Evolutionary conservation across 768 basidiomycete genomes (phyloP).

Genomic region (Psilocybe cyanescens): DNA sequence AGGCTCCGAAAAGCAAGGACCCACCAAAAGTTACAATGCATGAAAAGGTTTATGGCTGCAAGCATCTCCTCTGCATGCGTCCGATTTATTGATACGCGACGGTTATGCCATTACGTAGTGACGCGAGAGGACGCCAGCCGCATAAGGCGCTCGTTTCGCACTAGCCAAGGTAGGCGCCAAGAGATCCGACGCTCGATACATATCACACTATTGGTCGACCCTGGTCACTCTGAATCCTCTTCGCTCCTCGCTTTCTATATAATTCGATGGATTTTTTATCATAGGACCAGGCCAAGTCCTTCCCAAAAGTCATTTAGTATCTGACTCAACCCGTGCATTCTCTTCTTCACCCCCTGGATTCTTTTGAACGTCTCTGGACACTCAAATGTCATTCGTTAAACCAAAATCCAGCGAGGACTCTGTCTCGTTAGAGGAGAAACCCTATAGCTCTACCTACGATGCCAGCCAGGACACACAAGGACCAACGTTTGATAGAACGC

Average conservation of each 20-base stretch:
- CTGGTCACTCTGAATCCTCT: neutral
- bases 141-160: slow-evolving; percentile 4
- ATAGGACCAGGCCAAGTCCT: slow-evolving; percentile 16
- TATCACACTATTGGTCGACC: neutral
- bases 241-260: slow-evolving; percentile 9
- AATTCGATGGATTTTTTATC: slow-evolving; percentile 10
- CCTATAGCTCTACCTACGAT: slow-evolving; percentile 5
- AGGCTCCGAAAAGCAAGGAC: neutral
- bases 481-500: slow-evolving; percentile 20
- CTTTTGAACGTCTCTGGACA: neutral
- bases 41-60: no score
- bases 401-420: slow-evolving; percentile 18
- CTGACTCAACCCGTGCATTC: neutral
- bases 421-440: slow-evolving; percentile 17
- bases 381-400: slow-evolving; percentile 23
- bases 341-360: neutral
- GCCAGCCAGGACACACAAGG: neutral
- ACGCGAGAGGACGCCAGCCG: neutral
- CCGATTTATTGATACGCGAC: no score
- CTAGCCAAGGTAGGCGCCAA: slow-evolving; percentile 13
- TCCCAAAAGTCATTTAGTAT: slow-evolving; percentile 4
- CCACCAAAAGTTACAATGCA: neutral
- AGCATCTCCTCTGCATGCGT: no score
- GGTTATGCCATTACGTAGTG: no score
- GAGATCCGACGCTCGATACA: slow-evolving; percentile 8